These are phyloP conservation scores for Trichoderma virens DNA, from an alignment of 495 filamentous ascomycete species.

Conservation along the genomic window DNA sequence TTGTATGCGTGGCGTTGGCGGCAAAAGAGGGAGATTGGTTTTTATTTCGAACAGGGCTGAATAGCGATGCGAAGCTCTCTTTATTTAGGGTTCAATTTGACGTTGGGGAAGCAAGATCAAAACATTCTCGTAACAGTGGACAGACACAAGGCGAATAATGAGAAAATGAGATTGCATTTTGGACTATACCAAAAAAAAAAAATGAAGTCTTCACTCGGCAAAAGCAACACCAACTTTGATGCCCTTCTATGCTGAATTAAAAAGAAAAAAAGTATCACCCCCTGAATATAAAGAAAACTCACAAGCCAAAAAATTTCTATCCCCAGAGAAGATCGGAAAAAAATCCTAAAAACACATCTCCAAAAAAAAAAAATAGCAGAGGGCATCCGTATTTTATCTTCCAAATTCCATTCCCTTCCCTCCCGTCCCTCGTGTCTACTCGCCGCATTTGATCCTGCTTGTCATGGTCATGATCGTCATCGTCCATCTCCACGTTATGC, in stretches of 20 bases:
- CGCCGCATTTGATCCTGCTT: no score
- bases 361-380: neutral
- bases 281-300: neutral
- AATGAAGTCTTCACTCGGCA: neutral
- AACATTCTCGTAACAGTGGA: no score
- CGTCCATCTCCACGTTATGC: neutral
- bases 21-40: neutral
- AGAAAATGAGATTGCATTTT: neutral
- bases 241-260: conserved; percentile 6
- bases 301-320: neutral
- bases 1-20: neutral
- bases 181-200: neutral
- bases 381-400: neutral
- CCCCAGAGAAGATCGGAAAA: neutral
- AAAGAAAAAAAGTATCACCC: neutral
- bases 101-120: no score
- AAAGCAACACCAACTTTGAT: neutral
- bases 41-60: neutral
- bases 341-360: neutral
- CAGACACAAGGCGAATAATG: no score
- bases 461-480: no score
- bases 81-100: no score
- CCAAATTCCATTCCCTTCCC: no score
- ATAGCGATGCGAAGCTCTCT: neutral
- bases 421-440: no score